Evolutionary conservation across 2,329 filamentous ascomycete genomes (phyloP).

Genomic region (Zymoseptoria ardabiliae): DNA sequence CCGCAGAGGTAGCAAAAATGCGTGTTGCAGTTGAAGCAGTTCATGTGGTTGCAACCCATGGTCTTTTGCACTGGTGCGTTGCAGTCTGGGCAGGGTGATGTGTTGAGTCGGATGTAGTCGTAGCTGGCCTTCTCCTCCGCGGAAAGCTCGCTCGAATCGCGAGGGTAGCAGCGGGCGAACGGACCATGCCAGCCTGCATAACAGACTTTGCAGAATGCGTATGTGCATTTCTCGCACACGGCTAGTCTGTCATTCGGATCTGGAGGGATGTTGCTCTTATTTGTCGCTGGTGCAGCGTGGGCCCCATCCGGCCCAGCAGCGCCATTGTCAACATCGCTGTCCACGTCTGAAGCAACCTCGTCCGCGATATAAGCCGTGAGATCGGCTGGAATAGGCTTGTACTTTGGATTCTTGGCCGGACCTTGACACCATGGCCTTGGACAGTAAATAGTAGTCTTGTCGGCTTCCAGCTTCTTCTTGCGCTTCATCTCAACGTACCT

Average conservation of each 20-base stretch:
- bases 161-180: constrained; percentile 62
- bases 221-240: constrained; percentile 80
- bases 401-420: constrained; percentile 57
- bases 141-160: constrained; percentile 62
- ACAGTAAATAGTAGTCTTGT: constrained; percentile 88
- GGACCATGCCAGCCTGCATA: constrained; percentile 88
- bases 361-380: constrained; percentile 34
- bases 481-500: constrained; percentile 86
- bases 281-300: constrained; percentile 16
- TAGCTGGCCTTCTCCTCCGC: constrained; percentile 80
- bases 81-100: constrained; percentile 84
- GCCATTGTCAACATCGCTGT: constrained; percentile 16
- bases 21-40: constrained; percentile 77
- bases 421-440: constrained; percentile 89
- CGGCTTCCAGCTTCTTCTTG: constrained; percentile 84
- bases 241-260: constrained; percentile 55
- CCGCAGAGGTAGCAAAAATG: constrained; percentile 96
- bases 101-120: constrained; percentile 74
- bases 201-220: constrained; percentile 79
- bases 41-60: constrained; percentile 95
- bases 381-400: constrained; percentile 39
- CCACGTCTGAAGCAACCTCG: constrained; percentile 28
- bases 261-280: constrained; percentile 16
- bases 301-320: constrained; percentile 1
- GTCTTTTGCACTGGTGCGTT: constrained; percentile 79